Base-by-base conservation (phyloP, 2,329 filamentous ascomycete species). In the Tolypocladium nubicola region DNA sequence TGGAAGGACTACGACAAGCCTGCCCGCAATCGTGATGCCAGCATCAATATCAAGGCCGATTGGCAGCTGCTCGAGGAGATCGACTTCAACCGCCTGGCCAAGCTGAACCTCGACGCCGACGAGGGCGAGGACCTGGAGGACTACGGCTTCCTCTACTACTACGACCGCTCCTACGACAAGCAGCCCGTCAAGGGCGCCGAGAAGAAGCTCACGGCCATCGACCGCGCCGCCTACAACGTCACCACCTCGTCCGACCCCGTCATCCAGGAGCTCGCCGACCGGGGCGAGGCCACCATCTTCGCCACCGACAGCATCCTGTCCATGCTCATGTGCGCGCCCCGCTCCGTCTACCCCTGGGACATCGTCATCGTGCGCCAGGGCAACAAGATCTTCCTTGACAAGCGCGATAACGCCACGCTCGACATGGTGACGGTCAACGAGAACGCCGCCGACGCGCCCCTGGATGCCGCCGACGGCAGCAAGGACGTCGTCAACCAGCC, bases 1-100 rank as follows among this genome's bases (percentile, higher is more conserved):
- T 97, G 94, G 93, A 96, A 94, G 77, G 94, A 99, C 73, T 96
- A 91, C 72, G 94, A 99, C 79, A 97, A 97, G 85, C 94, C 94
- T 60, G 85, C 93, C 73, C 87, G 94, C 68, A 97, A 96, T 76
- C 89, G 94, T 60, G 94, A 99, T 77, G 89, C 93, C 13, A 96
- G 91, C 40, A 90, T 99, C 70, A 93, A 93, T 77, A 91, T 97
- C 75, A 95, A 95, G 76, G 84, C 92, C 26, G 92, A 97, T 72
- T 99, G 94, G 94, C 83, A 85, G 69, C 83, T 99, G 77, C 80
- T 97, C 67, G 94, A 99, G 78, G 94, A 99, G 81, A 97, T 99
- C 72, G 94, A 99, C 75, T 99, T 96, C 78, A 93, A 90, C 78
- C 88, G 94, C 64, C 83, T 99, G 65, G 82, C 84, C 65, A 99